phyloP scores from a whole-genome alignment of 192 early-diverging fungal genomes.

The Radiomyces spectabilis region DNA sequence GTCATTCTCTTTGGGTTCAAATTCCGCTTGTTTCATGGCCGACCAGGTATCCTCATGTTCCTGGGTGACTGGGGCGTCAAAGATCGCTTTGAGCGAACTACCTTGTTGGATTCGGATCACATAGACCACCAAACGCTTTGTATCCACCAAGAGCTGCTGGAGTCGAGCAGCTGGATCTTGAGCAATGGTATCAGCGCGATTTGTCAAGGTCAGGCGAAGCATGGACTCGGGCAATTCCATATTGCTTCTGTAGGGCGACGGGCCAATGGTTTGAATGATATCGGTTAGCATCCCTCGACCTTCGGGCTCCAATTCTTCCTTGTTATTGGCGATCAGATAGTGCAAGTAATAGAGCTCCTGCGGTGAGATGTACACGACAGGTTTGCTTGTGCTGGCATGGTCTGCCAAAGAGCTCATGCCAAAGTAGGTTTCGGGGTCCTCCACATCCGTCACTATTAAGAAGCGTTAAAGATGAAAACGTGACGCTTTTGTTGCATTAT shows the following conservation, averaged over 20 bases:
- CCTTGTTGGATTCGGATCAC: constrained; percentile 85
- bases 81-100: constrained; percentile 73
- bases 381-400: constrained; percentile 68
- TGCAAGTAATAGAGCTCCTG: constrained; percentile 91
- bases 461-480: constrained; percentile 1
- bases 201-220: constrained; percentile 60
- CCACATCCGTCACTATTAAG: constrained; percentile 68
- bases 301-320: constrained; percentile 65
- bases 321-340: constrained; percentile 66
- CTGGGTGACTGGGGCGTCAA: constrained; percentile 63
- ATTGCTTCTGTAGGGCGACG: constrained; percentile 34
- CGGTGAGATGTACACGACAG: constrained; percentile 83
- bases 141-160: constrained; percentile 75
- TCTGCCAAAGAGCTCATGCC: constrained; percentile 89
- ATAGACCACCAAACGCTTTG: constrained; percentile 81
- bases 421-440: constrained; percentile 83
- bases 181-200: constrained; percentile 56
- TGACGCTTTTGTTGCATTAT: constrained; percentile 24
- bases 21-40: constrained; percentile 31
- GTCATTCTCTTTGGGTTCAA: constrained; percentile 5
- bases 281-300: constrained; percentile 57
- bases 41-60: constrained; percentile 67
- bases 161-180: constrained; percentile 60
- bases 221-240: constrained; percentile 37
- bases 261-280: constrained; percentile 61